Percentiles rank a stretch among this genome's conserved stretches.
Conservation (phyloP, 2,329 filamentous ascomycete genomes). For the Sordariomycetes sp. region DNA sequence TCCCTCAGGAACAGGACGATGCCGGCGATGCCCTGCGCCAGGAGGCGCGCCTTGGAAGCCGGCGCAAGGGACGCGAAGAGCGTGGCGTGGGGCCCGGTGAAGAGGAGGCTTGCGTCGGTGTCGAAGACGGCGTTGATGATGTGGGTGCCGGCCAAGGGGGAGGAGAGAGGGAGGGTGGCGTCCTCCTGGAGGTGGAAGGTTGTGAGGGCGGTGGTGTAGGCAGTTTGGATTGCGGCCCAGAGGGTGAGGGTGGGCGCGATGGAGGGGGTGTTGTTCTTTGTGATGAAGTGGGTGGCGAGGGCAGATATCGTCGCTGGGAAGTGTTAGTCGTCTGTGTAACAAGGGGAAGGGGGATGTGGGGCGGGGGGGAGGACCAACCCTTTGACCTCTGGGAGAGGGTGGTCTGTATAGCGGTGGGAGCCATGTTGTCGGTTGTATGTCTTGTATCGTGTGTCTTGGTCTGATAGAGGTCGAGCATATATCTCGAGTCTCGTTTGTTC, state of each 20-base stretch:
- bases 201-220: slow-evolving; percentile 3
- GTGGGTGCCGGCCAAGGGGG: slow-evolving; percentile 7
- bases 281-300: slow-evolving; percentile 6
- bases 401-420: neutral
- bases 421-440: neutral
- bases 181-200: slow-evolving; percentile 11
- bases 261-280: slow-evolving; percentile 9
- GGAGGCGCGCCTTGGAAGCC: slow-evolving; percentile 17
- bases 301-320: neutral
- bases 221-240: slow-evolving; percentile 1
- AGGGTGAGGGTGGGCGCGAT: slow-evolving; percentile 9
- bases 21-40: slow-evolving; percentile 20
- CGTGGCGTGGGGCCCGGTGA: slow-evolving; percentile 13
- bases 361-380: neutral
- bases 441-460: no score
- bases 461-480: no score
- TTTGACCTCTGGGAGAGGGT: neutral
- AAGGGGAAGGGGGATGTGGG: neutral
- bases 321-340: neutral
- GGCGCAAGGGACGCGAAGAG: slow-evolving; percentile 16
- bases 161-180: slow-evolving; percentile 9
- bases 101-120: slow-evolving; percentile 16
- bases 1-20: slow-evolving; percentile 16
- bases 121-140: slow-evolving; percentile 20
- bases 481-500: no score